phyloP scores from a whole-genome alignment of 495 filamentous ascomycete species.

The Xylaria nigripes region DNA sequence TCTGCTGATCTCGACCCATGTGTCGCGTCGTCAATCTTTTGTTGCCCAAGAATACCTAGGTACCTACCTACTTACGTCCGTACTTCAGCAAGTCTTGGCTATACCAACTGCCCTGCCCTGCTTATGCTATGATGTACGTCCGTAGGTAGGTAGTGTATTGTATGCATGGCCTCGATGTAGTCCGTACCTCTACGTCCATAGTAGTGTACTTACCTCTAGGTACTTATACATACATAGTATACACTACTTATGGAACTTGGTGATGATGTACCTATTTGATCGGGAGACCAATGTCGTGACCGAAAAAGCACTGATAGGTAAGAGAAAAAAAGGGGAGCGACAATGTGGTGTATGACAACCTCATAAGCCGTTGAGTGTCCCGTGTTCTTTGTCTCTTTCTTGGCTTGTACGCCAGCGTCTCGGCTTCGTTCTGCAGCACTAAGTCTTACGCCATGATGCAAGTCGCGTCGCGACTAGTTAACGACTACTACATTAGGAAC shows the following conservation, averaged over 20 bases:
- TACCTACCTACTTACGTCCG: no score
- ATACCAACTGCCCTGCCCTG: no score
- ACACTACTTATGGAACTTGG: no score
- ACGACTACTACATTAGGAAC: neutral
- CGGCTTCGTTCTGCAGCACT: conserved; percentile 4
- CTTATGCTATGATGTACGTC: no score
- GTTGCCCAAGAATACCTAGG: neutral
- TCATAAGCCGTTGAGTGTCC: neutral
- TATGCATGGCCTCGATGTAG: neutral
- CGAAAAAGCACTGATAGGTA: neutral
- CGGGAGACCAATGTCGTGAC: neutral
- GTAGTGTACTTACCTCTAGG: no score
- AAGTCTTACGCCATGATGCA: conserved; percentile 9
- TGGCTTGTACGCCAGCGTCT: neutral
- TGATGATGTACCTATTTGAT: neutral
- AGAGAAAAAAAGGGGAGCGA: neutral
- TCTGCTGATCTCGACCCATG: neutral
- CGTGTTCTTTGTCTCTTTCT: neutral
- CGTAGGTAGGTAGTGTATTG: no score
- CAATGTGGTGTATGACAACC: neutral
- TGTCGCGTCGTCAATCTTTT: neutral
- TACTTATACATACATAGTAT: no score
- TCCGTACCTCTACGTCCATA: no score
- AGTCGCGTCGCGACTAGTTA: neutral
- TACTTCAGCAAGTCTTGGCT: no score